Evolutionary conservation across 495 filamentous ascomycete species (phyloP).

Genomic region (Lophium mytilinum): DNA sequence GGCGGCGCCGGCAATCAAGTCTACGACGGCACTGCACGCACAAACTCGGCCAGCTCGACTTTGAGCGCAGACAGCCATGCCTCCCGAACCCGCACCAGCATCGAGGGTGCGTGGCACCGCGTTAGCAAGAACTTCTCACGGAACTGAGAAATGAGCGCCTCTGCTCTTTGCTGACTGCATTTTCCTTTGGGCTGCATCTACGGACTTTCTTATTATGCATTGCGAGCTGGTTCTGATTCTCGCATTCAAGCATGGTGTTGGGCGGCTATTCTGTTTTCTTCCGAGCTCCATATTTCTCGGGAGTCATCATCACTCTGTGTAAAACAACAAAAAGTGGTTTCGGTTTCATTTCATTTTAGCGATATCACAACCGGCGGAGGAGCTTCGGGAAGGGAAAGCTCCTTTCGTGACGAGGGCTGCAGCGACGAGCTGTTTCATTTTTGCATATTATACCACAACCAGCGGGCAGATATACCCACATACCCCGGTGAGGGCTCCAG

Average conservation of each 20-base stretch:
- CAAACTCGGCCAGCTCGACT: conserved; percentile 11
- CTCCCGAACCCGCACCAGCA: conserved; percentile 1
- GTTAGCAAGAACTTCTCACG: conserved; percentile 20
- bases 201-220: conserved; percentile 2
- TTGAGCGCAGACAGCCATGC: conserved; percentile 4
- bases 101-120: conserved; percentile 27
- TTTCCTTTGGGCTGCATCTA: not conserved
- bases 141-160: not conserved
- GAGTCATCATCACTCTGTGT: not conserved
- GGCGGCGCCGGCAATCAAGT: conserved; percentile 84
- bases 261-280: not conserved
- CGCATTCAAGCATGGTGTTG: conserved; percentile 18
- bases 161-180: not conserved
- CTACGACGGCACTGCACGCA: conserved; percentile 24
- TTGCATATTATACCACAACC: conserved; percentile 9
- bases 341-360: not conserved
- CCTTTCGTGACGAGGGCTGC: conserved; percentile 2
- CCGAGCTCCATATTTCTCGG: not conserved
- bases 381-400: not conserved
- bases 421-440: conserved; percentile 5
- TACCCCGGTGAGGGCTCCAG: conserved; percentile 20
- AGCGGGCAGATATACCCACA: conserved; percentile 25
- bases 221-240: conserved; percentile 29
- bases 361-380: conserved; percentile 4
- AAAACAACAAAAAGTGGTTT: not conserved